These are phyloP conservation scores for Rhizopogon sp. DNA, from an alignment of 768 basidiomycete species.

Conservation along the genomic window DNA sequence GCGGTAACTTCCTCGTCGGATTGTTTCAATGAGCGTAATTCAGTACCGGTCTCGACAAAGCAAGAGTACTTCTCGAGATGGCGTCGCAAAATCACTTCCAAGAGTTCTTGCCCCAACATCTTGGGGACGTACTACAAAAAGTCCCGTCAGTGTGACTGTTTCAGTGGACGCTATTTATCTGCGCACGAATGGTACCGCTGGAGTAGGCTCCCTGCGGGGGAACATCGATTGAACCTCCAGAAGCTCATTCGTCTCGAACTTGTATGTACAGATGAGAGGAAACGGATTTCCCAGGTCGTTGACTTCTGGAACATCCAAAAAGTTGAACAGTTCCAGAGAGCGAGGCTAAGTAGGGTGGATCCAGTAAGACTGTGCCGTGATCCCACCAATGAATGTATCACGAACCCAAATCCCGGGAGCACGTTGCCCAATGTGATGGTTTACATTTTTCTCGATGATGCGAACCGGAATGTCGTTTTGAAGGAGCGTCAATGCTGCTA, in stretches of 20 bases:
- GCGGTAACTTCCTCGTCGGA: conserved; percentile 25
- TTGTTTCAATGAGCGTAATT: conserved; percentile 30
- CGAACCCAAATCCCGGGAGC: conserved; percentile 33
- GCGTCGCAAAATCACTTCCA: conserved; percentile 16
- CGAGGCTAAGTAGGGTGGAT: conserved; percentile 29
- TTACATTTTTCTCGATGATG: conserved; percentile 8
- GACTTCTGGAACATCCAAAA: conserved; percentile 28
- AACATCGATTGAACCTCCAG: conserved; percentile 9
- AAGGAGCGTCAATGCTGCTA: conserved; percentile 6
- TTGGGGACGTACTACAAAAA: not conserved
- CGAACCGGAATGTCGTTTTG: not conserved
- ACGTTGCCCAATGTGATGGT: conserved; percentile 31
- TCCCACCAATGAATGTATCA: not conserved
- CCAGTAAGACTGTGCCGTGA: no score
- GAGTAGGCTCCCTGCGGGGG: conserved; percentile 13
- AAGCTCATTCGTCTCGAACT: conserved; percentile 3
- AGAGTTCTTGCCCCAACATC: conserved; percentile 9
- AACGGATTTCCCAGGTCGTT: conserved; percentile 23
- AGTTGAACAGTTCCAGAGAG: conserved; percentile 25
- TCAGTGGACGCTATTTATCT: conserved; percentile 19
- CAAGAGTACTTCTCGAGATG: conserved; percentile 7
- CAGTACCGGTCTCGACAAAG: conserved; percentile 30
- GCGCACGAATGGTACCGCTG: conserved; percentile 1
- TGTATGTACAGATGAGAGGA: conserved; percentile 28
- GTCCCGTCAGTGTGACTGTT: not conserved